Percentiles rank a stretch among this genome's conserved stretches.
These are phyloP conservation scores for Saxispiralis lemnorum DNA, from an alignment of 495 filamentous ascomycete species.

Conservation along the genomic window DNA sequence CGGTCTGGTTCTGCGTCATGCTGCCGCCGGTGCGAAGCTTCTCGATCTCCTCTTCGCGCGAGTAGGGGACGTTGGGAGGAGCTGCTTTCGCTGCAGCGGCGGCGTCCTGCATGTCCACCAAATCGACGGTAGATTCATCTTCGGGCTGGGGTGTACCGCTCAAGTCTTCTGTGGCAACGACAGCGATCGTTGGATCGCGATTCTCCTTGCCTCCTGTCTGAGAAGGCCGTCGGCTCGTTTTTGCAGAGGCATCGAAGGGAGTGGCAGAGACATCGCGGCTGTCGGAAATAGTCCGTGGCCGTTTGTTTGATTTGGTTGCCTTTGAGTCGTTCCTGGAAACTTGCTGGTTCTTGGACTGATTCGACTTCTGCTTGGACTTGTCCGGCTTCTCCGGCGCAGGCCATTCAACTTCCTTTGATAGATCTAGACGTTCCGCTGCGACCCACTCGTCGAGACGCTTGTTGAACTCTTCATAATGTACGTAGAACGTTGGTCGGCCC, in stretches of 20 bases:
- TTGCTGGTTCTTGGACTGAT: constrained; percentile 17
- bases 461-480: constrained; percentile 98
- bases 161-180: constrained; percentile 30
- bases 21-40: constrained; percentile 81
- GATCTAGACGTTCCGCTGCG: constrained; percentile 58
- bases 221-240: constrained; percentile 25
- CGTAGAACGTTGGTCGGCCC: constrained; percentile 72
- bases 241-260: constrained; percentile 27
- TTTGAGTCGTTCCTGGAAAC: constrained; percentile 19
- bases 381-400: constrained; percentile 52
- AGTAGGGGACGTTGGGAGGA: constrained; percentile 37
- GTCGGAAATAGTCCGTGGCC: constrained; percentile 27
- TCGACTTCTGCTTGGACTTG: constrained; percentile 39
- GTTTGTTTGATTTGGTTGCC: constrained; percentile 35
- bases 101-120: constrained; percentile 48
- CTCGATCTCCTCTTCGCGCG: constrained; percentile 85
- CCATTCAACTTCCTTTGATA: constrained; percentile 61
- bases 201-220: constrained; percentile 52
- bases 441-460: constrained; percentile 99
- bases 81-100: constrained; percentile 34
- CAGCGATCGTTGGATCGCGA: constrained; percentile 33
- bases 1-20: constrained; percentile 96
- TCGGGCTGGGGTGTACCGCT: constrained; percentile 38
- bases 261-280: constrained; percentile 41
- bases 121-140: constrained; percentile 40